Evolutionary conservation across 1,139 yeast species (phyloP), one percentile per base, ranked within the genome.

Genomic region (Suhomyces maxii): DNA sequence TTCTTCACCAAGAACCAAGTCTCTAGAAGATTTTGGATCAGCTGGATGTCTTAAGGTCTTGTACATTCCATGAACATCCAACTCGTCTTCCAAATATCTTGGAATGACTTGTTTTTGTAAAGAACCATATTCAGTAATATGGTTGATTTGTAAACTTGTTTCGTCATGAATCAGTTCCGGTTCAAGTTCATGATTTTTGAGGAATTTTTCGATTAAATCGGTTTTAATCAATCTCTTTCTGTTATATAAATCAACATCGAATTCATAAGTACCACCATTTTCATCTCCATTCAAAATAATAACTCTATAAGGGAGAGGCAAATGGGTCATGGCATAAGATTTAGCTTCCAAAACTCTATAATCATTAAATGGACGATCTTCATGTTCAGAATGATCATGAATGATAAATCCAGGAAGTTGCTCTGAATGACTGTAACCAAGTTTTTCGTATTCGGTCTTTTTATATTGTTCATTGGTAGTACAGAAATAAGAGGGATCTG

Each of bases 231-330:
- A 38, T 14, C 59, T 40, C 39, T 53, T 54, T 31, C 42, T 44
- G n/a, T 38, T 45, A 2, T 33, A 45, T 28, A 47, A 52, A 42
- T 61, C 63, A 9, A 67, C 73, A 34, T 61, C 59, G 46, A 69
- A 69, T 48, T 69, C 73, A 46, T 51, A 67, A 3, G 69, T 67
- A 4, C 59, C 61, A 7, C 69, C 70, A 3, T 59, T 52, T 7
- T 52, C 47, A 34, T 42, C 52, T 14, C 57, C 60, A 40, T 57
- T 63, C 39, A 69, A 56, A 1, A 69, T 56, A 5, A 69, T 57
- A 31, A 69, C 73, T 50, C 60, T 56, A 36, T 56, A 54, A 1
- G 75, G 75, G 34, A 61, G 63, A 4, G 68, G 65, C 25, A 68
- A 52, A 47, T 67, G 61, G 5, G 71, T 57, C 55, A 57, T 39